Conservation (phyloP, 148 eudicot species). For the Cornus florida region DNA sequence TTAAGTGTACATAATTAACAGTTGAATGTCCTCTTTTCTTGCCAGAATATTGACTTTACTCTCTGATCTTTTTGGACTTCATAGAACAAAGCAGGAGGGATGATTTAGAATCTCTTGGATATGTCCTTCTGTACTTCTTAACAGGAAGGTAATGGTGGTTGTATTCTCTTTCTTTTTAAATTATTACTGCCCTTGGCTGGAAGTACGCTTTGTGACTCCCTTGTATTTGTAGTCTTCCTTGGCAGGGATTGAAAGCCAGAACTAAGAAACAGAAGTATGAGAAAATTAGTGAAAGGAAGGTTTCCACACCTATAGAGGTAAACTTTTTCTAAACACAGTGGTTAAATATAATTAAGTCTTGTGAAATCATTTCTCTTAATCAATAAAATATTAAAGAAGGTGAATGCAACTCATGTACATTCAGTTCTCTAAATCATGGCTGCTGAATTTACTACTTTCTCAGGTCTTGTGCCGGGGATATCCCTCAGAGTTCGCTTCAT, state of each 20-base stretch:
- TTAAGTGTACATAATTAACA: background rate
- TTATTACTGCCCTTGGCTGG: background rate
- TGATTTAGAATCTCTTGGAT: slow-evolving; percentile 97
- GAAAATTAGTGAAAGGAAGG: slow-evolving; percentile 87
- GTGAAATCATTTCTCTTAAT: too few relatives aligned
- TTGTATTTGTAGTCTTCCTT: slow-evolving; percentile 72
- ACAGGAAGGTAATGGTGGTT: slow-evolving; percentile 70
- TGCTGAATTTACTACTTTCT: slow-evolving; percentile 10
- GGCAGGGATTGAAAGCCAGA: slow-evolving; percentile 98
- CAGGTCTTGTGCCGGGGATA: slow-evolving; percentile 85
- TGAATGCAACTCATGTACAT: background rate
- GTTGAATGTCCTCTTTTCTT: background rate
- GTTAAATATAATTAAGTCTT: background rate
- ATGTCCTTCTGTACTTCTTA: slow-evolving; percentile 85
- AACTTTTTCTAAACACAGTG: slow-evolving; percentile 8
- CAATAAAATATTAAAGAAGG: background rate
- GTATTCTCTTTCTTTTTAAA: background rate
- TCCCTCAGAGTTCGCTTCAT: slow-evolving; percentile 92
- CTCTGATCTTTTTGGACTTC: slow-evolving; percentile 23
- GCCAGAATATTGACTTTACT: slow-evolving; percentile 6
- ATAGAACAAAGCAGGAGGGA: slow-evolving; percentile 96
- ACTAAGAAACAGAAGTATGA: slow-evolving; percentile 94
- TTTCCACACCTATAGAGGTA: slow-evolving; percentile 95
- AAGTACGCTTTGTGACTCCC: slow-evolving; percentile 2
- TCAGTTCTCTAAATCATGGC: background rate